Base-by-base conservation (phyloP, 371 early-diverging fungal species). In the Apophysomyces ossiformis region DNA sequence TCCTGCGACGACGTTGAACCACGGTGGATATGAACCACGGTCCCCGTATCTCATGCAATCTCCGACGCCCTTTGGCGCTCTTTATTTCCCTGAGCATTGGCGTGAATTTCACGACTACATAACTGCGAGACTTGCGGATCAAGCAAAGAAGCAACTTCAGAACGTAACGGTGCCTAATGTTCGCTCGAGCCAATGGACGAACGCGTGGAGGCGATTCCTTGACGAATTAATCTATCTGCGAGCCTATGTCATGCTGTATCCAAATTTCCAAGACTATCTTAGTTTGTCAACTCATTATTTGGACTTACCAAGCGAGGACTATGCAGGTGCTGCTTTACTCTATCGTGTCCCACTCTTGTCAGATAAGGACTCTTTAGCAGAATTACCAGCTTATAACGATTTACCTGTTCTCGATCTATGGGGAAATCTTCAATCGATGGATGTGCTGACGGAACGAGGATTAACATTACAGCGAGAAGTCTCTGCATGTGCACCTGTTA, bases 81-180 rank as follows among this genome's bases (percentile, higher is more conserved):
- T 88, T 4, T 89, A 82, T 60, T 89, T 89, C 64, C 89, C 89
- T 1, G 87, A 89, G 47, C 81, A 86, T 43, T 89, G 89, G 89
- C 75, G 85, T 38, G 88, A 89, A 64, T 89, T 87, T 66, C 89
- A 87, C 57, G 85, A 87, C 60, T 87, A 86, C 66, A 77, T 87
- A 13, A 81, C 85, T 1, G 83, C 83, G 11, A 75, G 87, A n/a
- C 58, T 84, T 47, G 66, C 82, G 41, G 87, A 87, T 70, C 73
- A 73, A 21, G 69, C 68, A 39, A 65, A 63, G 43, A 72, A 73
- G 11, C 74, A 77, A 21, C 63, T 84, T 4, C 86, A 86, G 50
- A 76, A 78, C 16, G 75, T 81, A 21, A 64, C 73, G 37, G 69
- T 84, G 47, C 76, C 87, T 59, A 72, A 76, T 50, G 73, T 77